A percentile compares a stretch with the other conserved stretches of the same genome.
phyloP scores from a whole-genome alignment of 2,329 filamentous ascomycete species.

The Diaporthe vaccinii region DNA sequence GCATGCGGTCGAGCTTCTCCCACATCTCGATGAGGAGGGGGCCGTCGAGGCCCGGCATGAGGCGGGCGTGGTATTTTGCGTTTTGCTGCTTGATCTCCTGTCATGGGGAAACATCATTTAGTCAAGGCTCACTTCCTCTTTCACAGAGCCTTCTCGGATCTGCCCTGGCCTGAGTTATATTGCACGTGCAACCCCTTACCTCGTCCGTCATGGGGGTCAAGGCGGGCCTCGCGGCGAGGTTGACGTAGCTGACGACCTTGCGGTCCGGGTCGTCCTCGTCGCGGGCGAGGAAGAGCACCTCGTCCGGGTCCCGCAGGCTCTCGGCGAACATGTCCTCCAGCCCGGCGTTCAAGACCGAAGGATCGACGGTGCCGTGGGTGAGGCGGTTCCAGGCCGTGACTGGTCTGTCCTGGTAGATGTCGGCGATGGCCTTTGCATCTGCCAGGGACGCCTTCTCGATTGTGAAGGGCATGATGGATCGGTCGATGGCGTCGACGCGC shows the following conservation, averaged over 20 bases:
- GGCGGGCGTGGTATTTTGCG: constrained; percentile 9
- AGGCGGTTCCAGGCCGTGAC: constrained; percentile 29
- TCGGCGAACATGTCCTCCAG: constrained; percentile 35
- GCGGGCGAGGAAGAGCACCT: constrained; percentile 22
- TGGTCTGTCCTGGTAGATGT: constrained; percentile 34
- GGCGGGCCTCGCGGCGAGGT: constrained; percentile 21
- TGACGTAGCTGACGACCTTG: constrained; percentile 35
- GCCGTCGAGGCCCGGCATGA: constrained; percentile 34
- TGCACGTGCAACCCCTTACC: constrained; percentile 6
- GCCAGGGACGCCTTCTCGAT: background rate
- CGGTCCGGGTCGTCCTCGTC: constrained; percentile 26
- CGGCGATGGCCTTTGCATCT: constrained; percentile 33
- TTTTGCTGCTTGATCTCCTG: constrained; percentile 7
- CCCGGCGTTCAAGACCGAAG: constrained; percentile 10
- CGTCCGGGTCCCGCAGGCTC: constrained; percentile 29
- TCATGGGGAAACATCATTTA: background rate
- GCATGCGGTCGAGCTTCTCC: constrained; percentile 35
- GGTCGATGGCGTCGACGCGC: too few species aligned
- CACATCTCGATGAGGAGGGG: constrained; percentile 35
- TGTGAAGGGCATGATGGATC: constrained; percentile 4
- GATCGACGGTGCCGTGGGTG: constrained; percentile 31
- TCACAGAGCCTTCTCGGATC: too few species aligned
- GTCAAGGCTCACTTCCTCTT: background rate
- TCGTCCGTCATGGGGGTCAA: constrained; percentile 10
- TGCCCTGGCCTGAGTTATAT: accelerated